Evolutionary conservation across 2,329 filamentous ascomycete species (phyloP).

Genomic region (Nothopassalora personata): DNA sequence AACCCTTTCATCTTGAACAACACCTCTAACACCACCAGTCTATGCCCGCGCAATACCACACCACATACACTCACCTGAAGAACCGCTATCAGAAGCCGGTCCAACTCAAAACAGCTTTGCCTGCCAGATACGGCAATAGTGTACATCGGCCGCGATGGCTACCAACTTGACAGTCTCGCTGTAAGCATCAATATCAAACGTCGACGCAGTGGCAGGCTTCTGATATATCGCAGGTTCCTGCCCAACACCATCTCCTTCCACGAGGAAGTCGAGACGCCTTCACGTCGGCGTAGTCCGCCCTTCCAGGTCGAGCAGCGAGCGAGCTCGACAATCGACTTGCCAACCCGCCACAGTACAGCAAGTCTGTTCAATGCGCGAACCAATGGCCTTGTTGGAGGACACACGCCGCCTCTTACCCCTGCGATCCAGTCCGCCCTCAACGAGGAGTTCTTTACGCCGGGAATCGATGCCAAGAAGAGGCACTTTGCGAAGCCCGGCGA

Average conservation of each 20-base stretch:
- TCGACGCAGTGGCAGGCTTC: conserved; percentile 2
- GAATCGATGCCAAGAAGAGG: conserved; percentile 41
- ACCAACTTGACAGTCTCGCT: conserved; percentile 30
- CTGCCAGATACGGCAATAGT: not conserved
- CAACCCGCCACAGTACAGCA: conserved; percentile 25
- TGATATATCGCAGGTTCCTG: conserved; percentile 61
- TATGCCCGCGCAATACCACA: not conserved
- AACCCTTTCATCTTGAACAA: not conserved
- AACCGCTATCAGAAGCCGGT: not conserved
- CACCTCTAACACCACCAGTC: not conserved
- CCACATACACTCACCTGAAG: not conserved
- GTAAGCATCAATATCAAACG: conserved; percentile 22
- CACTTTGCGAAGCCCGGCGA: conserved; percentile 49
- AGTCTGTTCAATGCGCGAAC: conserved; percentile 36
- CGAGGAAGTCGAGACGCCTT: conserved; percentile 45
- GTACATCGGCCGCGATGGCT: conserved; percentile 18
- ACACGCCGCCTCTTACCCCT: conserved; percentile 41
- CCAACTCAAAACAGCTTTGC: not conserved
- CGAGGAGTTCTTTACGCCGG: conserved; percentile 43
- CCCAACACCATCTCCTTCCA: conserved; percentile 86
- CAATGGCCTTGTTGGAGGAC: not conserved
- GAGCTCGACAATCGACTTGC: conserved; percentile 42
- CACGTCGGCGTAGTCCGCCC: conserved; percentile 20
- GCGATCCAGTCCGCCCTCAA: conserved; percentile 16
- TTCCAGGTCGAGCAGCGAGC: conserved; percentile 30